Base-by-base conservation (phyloP, 352 stramenopile genomes). In the Blastocystis hominis region DNA sequence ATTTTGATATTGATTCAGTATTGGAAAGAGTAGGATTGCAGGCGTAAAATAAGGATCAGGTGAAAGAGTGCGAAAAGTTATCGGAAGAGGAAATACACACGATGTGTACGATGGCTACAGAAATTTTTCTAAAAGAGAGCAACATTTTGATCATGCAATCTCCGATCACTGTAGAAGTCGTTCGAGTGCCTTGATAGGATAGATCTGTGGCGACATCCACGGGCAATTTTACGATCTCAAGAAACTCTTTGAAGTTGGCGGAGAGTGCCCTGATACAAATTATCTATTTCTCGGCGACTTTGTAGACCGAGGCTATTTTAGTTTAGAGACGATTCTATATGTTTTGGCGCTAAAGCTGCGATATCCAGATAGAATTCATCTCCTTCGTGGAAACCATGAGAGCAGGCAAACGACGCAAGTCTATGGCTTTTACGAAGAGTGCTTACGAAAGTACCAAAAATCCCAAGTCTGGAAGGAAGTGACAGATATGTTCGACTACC, bases 211-310 rank as follows among this genome's bases (percentile, higher is more conserved):
- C 70, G 97, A 99, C 89, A 98, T 99, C 87, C 97, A 99, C 90
- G 97, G 96, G 30, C 97, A 99, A 92, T 99, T 99, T 90, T 98
- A 98, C 90, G 97, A 99, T 90, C 91, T 99, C 0, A 96, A 98
- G 89, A 96, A 98, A 90, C 90, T 90, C 3, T 99, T 99, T 42
- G 80, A 89, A 88, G 95, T 99, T 15, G 97, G 96, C 17, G 96
- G 96, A 55, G 95, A 98, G 87, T 98, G 95, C 86, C 96, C 96
- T 0, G 95, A 98, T 89, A 98, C 96, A 81, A 99, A 99, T 90
- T 99, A 99, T 91, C 91, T 99, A 3, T 99, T 99, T 90, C 94
- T 99, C 89, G 97, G 97, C 24, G 97, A 99, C 90, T 99, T 98
- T 91, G 97, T 99, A 47, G 97, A 99, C 90, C 93, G 97, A 59